These are phyloP conservation scores for Themeda triandra DNA, from an alignment of 176 grass and related monocot species.

Conservation along the genomic window DNA sequence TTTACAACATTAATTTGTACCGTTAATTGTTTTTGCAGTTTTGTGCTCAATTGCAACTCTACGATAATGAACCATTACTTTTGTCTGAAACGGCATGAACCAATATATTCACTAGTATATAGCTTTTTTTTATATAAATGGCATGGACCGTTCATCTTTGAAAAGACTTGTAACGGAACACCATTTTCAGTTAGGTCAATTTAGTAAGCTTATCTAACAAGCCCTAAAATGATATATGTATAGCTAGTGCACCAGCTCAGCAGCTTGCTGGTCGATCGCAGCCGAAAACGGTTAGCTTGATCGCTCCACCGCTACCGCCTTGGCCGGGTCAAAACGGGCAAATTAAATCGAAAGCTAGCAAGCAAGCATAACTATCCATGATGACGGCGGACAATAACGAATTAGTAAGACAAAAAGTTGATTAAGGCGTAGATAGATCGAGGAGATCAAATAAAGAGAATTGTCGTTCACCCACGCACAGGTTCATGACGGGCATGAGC, in stretches of 20 bases:
- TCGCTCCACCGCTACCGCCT: neutral
- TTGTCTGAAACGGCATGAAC: neutral
- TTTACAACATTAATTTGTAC: neutral
- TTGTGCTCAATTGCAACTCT: neutral
- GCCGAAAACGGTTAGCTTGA: conserved; percentile 1
- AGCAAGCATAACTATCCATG: neutral
- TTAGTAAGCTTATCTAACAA: neutral
- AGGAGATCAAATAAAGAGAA: neutral
- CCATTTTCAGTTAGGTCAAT: neutral
- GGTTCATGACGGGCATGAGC: conserved; percentile 97
- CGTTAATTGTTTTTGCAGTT: neutral
- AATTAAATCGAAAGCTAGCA: neutral
- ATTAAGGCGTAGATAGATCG: neutral
- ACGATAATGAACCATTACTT: too few species aligned
- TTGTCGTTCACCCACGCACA: conserved; percentile 56
- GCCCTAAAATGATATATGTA: neutral
- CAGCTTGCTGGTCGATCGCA: neutral
- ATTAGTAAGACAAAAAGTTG: too few species aligned
- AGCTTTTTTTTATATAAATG: neutral
- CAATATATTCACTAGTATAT: too few species aligned
- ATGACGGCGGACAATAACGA: neutral
- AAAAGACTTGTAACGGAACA: neutral
- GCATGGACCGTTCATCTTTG: neutral
- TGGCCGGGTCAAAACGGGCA: conserved; percentile 24
- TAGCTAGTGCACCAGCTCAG: neutral